Conservation (phyloP, 768 basidiomycete genomes). For the Candolleomyces aberdarensis region DNA sequence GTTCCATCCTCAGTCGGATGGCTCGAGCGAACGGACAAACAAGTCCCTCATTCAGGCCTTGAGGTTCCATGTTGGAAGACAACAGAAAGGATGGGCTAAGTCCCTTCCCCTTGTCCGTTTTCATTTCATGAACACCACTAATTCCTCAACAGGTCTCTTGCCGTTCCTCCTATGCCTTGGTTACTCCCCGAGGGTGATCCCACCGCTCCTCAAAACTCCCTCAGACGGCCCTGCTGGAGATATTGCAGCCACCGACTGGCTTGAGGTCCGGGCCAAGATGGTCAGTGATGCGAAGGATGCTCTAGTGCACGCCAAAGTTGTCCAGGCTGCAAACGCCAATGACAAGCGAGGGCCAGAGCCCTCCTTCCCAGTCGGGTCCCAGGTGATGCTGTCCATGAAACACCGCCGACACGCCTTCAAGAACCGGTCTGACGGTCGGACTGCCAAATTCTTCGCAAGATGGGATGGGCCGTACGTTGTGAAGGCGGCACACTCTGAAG, state of each 20-base stretch:
- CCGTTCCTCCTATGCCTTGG: conserved; percentile 11
- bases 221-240: too few species aligned
- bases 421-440: conserved; percentile 20
- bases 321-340: not conserved
- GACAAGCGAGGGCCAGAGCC: not conserved
- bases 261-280: too few species aligned
- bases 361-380: not conserved
- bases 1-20: conserved; percentile 17
- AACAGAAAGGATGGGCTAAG: conserved; percentile 24
- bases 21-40: conserved; percentile 19
- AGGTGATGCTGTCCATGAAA: conserved; percentile 27
- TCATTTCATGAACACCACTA: conserved; percentile 24
- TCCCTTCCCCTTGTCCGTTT: conserved; percentile 17
- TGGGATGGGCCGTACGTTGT: conserved; percentile 29
- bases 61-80: conserved; percentile 13
- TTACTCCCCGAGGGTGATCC: not conserved
- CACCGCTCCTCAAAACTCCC: too few species aligned
- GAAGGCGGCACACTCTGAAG: not conserved
- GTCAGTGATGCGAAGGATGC: not conserved
- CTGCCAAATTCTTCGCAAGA: conserved; percentile 40
- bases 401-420: conserved; percentile 28
- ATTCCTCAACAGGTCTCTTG: conserved; percentile 19
- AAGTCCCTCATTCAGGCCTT: conserved; percentile 22
- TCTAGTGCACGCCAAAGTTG: not conserved
- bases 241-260: too few species aligned